Conservation (phyloP, 2,329 filamentous ascomycete species). For the Ophiocordyceps polyrhachis-furcata region DNA sequence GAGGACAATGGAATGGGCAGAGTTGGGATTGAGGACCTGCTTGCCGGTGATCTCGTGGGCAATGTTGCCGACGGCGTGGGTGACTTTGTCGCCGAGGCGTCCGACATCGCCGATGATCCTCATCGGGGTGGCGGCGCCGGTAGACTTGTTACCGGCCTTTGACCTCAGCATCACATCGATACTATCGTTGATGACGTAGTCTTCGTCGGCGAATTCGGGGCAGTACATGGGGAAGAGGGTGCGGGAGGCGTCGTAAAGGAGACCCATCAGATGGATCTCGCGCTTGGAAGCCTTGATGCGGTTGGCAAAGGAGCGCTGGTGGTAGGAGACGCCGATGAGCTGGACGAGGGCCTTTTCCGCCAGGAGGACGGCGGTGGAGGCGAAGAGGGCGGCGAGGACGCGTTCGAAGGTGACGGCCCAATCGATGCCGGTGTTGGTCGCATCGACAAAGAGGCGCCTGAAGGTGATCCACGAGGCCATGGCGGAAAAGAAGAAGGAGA, state of each 20-base stretch:
- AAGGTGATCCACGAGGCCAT: slow-evolving; percentile 45
- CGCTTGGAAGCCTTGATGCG: slow-evolving; percentile 81
- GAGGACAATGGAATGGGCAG: slow-evolving; percentile 74
- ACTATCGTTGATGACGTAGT: slow-evolving; percentile 77
- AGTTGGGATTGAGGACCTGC: slow-evolving; percentile 83
- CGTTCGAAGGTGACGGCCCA: slow-evolving; percentile 43
- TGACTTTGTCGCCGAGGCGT: slow-evolving; percentile 80
- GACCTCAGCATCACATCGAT: slow-evolving; percentile 48
- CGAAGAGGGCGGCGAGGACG: slow-evolving; percentile 47
- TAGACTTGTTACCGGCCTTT: slow-evolving; percentile 27
- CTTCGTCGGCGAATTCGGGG: slow-evolving; percentile 75
- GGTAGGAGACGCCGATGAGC: slow-evolving; percentile 69
- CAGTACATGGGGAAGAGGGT: slow-evolving; percentile 85
- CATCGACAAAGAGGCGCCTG: slow-evolving; percentile 28
- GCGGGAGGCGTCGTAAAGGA: slow-evolving; percentile 81
- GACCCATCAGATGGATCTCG: slow-evolving; percentile 60
- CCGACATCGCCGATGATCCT: slow-evolving; percentile 60
- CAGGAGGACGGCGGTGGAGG: slow-evolving; percentile 51
- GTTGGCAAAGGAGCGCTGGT: slow-evolving; percentile 65
- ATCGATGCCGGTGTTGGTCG: slow-evolving; percentile 14
- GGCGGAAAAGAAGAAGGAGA: slow-evolving; percentile 52
- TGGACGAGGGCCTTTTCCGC: slow-evolving; percentile 66
- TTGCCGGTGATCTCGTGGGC: slow-evolving; percentile 92
- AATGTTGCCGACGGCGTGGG: slow-evolving; percentile 79
- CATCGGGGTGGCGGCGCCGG: slow-evolving; percentile 57